These are phyloP conservation scores for Thelephora ganbajun DNA, from an alignment of 768 basidiomycete species.

Conservation along the genomic window DNA sequence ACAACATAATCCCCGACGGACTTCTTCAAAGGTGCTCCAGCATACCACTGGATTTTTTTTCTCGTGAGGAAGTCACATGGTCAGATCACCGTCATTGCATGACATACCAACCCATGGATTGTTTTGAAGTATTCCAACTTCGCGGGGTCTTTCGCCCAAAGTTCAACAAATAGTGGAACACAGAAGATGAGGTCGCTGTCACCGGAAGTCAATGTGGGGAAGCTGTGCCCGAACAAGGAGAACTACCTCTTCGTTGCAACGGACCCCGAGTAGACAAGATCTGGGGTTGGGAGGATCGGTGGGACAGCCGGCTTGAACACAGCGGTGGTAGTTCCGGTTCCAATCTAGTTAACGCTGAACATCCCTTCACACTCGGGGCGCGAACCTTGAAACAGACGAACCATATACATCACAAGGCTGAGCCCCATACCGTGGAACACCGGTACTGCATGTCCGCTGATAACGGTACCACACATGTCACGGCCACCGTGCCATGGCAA, in stretches of 20 bases:
- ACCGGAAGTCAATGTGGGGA: neutral
- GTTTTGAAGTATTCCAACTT: constrained; percentile 8
- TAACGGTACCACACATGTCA: neutral
- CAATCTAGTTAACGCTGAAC: neutral
- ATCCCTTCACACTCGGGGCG: neutral
- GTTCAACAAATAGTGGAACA: neutral
- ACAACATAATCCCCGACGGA: constrained; percentile 7
- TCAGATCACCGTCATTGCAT: neutral
- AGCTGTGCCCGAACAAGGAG: neutral
- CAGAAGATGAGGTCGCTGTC: neutral
- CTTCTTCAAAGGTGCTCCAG: constrained; percentile 9
- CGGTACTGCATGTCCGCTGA: neutral
- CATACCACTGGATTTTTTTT: constrained; percentile 1
- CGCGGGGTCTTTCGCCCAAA: constrained; percentile 8
- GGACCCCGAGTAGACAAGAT: neutral
- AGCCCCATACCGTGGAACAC: neutral
- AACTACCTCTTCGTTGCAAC: neutral
- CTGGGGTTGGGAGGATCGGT: neutral
- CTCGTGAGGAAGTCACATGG: neutral
- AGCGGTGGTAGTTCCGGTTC: neutral
- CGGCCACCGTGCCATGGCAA: neutral
- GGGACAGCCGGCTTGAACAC: neutral
- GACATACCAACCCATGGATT: constrained; percentile 7
- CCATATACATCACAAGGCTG: neutral
- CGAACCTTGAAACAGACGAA: neutral